Percentiles rank a stretch among this genome's conserved stretches.
Conservation (phyloP, 257 asterid genomes). For the Nicotiana obtusifolia region DNA sequence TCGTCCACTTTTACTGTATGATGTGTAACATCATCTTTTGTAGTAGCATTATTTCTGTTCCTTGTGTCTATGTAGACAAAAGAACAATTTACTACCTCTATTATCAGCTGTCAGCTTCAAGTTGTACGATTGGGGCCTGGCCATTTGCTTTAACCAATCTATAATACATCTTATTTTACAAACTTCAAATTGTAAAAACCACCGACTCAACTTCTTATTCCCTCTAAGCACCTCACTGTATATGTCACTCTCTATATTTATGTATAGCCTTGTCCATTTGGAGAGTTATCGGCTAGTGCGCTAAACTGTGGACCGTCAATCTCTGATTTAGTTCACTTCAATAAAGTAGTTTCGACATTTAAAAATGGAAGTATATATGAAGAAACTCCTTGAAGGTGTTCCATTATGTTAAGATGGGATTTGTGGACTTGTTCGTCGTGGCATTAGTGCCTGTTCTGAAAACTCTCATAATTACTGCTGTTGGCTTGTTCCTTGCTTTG, state of each 20-base stretch:
- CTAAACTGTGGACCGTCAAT: not conserved
- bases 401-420: slow-evolving; percentile 10
- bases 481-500: slow-evolving; percentile 29
- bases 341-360: not conserved
- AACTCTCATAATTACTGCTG: slow-evolving; percentile 23
- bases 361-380: not conserved
- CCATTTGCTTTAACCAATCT: not conserved
- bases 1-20: not conserved
- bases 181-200: too few species aligned
- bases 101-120: not conserved
- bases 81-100: not conserved
- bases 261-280: not conserved
- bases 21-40: not conserved
- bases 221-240: too few species aligned
- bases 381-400: not conserved
- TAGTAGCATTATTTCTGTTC: too few species aligned
- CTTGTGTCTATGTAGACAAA: not conserved
- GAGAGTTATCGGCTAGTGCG: not conserved
- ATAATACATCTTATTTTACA: too few species aligned
- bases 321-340: not conserved
- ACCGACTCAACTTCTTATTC: too few species aligned
- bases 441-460: slow-evolving; percentile 33
- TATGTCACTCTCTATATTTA: not conserved
- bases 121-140: not conserved
- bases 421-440: slow-evolving; percentile 23